These are phyloP conservation scores for Rhodotorula glutinis DNA, from an alignment of 1,284 basidiomycete genomes.

Conservation along the genomic window DNA sequence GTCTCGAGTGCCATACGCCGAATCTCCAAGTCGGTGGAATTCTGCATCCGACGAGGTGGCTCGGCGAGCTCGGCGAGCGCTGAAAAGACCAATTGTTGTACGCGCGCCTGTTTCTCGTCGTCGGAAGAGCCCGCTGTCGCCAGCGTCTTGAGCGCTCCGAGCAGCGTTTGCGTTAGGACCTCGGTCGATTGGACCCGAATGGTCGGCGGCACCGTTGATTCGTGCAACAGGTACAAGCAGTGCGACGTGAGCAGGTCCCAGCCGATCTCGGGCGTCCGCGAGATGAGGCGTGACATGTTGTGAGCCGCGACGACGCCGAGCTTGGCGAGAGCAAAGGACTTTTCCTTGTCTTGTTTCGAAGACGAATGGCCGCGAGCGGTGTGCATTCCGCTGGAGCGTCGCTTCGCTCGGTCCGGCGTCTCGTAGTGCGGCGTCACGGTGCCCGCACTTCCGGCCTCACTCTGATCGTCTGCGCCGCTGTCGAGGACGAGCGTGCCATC, in stretches of 20 bases:
- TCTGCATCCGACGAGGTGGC: slow-evolving; percentile 50
- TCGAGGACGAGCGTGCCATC: slow-evolving; percentile 15
- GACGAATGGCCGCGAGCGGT: slow-evolving; percentile 19
- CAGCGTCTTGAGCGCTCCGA: slow-evolving; percentile 61
- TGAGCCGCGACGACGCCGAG: slow-evolving; percentile 72
- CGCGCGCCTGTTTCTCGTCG: slow-evolving; percentile 57
- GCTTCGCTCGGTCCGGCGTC: slow-evolving; percentile 17
- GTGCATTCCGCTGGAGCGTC: slow-evolving; percentile 38
- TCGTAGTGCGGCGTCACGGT: slow-evolving; percentile 7
- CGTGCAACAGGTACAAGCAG: slow-evolving; percentile 68
- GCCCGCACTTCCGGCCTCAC: neutral
- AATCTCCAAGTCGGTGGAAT: slow-evolving; percentile 59
- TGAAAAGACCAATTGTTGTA: slow-evolving; percentile 77
- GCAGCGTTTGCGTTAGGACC: slow-evolving; percentile 74
- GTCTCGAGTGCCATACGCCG: slow-evolving; percentile 82
- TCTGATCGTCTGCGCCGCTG: neutral
- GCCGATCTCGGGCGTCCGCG: slow-evolving; percentile 70
- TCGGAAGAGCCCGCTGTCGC: slow-evolving; percentile 7
- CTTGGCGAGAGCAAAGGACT: slow-evolving; percentile 75
- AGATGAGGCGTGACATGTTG: slow-evolving; percentile 81
- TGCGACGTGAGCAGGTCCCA: slow-evolving; percentile 79
- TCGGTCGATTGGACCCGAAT: slow-evolving; percentile 85
- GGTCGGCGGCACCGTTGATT: slow-evolving; percentile 64
- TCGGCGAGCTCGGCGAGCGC: slow-evolving; percentile 77
- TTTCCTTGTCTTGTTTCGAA: slow-evolving; percentile 44